Base-by-base conservation (phyloP, 371 early-diverging fungal genomes). In the Phascolomyces articulosus region DNA sequence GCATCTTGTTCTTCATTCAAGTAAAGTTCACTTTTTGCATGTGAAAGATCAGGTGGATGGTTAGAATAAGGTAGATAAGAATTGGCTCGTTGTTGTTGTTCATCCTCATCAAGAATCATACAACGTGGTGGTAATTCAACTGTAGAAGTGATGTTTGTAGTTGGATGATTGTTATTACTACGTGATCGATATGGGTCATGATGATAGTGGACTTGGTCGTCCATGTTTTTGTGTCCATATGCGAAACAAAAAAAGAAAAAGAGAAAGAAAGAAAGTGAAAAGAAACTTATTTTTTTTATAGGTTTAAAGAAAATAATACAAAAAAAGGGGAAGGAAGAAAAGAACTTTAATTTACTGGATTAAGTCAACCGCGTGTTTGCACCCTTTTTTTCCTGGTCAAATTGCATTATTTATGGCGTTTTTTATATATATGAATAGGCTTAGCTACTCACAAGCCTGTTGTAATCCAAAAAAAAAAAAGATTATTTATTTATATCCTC, bases 31-130 rank as follows among this genome's bases (percentile, higher is more conserved):
- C 13, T 40, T 24, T 24, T 51, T 28, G 60, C 40, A 9, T 38
- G 29, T 10, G 40, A 18, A 13, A 59, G 10, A 29, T 68, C 76
- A 18, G 65, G 73, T 24, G 59, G 55, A 40, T 73, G 76, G 24
- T 73, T 70, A 15, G 76, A 68, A 41, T 77, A 74, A 1, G 78
- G 75, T 13, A 77, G 44, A 51, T 77, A 77, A 11, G 75, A 72
- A 55, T 62, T 47, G 47, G 60, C 47, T 47, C 57, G 27, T 55
- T 40, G 28, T 23, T 58, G 21, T 26, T 40, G 31, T n/a, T n/a
- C n/a, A 15, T 40, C 21, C 7, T 58, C 31, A 21, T 40, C 40
- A 15, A 23, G 11, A 15, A 23, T 10, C 23, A 20, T 16, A 28
- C 56, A 11, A 1, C 15, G 34, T 55, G 31, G 27, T 55, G 27